Percentiles rank a stretch among this genome's conserved stretches.
Evolutionary conservation across 768 basidiomycete species (phyloP).

Genomic region (Stropharia rugosoannulata): DNA sequence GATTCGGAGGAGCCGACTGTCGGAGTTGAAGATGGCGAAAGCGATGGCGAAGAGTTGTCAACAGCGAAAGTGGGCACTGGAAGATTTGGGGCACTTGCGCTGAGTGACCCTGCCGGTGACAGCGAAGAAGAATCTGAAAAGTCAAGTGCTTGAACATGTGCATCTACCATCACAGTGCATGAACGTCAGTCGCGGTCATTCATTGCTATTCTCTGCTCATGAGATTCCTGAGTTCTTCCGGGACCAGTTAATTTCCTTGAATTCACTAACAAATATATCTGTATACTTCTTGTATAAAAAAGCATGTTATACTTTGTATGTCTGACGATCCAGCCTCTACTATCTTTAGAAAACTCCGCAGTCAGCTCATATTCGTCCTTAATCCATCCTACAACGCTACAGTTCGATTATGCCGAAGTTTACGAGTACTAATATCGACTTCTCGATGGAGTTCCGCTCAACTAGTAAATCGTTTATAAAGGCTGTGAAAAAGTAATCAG

Average conservation of each 20-base stretch:
- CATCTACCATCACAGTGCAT: not conserved
- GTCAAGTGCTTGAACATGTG: not conserved
- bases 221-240: not conserved
- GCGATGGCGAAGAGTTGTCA: slow-evolving; percentile 22
- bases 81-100: slow-evolving; percentile 41
- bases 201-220: not conserved
- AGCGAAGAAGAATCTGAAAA: slow-evolving; percentile 17
- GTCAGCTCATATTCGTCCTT: not conserved
- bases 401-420: not conserved
- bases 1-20: slow-evolving; percentile 29
- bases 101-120: slow-evolving; percentile 24
- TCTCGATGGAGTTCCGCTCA: no score
- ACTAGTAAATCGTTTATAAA: no score
- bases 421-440: not conserved
- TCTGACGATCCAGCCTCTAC: not conserved
- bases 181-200: not conserved
- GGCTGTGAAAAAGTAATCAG: not conserved
- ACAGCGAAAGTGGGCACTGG: slow-evolving; percentile 20
- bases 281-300: not conserved
- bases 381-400: not conserved
- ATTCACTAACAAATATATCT: no score
- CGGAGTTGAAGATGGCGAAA: slow-evolving; percentile 22
- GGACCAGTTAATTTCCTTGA: no score
- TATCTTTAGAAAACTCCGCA: not conserved
- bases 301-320: not conserved